A percentile compares a stretch with the other conserved stretches of the same genome.
Evolutionary conservation across 176 grass and related monocot genomes (phyloP).

Genomic region (Oryza punctata): DNA sequence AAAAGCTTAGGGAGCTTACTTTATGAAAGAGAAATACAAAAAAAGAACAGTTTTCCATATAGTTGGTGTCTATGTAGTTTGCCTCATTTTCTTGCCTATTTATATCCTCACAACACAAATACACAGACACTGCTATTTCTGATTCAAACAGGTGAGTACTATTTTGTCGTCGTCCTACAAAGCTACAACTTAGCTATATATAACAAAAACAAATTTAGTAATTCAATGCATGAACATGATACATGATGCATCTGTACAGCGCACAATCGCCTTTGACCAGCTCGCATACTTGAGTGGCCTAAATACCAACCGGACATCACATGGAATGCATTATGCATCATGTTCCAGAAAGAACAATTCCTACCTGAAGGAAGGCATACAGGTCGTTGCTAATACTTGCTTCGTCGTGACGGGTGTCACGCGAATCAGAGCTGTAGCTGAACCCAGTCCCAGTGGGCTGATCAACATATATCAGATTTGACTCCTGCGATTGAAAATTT

Average conservation of each 20-base stretch:
- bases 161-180: not conserved
- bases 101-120: not conserved
- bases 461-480: conserved; percentile 83
- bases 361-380: conserved; percentile 90
- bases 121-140: not conserved
- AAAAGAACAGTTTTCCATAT: no score
- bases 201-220: not conserved
- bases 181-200: not conserved
- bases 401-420: conserved; percentile 83
- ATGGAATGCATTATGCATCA: no score
- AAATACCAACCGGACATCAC: no score
- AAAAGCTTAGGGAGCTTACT: not conserved
- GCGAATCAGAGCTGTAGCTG: conserved; percentile 75
- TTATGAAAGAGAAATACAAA: not conserved
- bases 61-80: no score
- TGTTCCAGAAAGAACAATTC: not conserved
- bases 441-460: conserved; percentile 97
- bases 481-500: conserved; percentile 50
- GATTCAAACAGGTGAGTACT: not conserved
- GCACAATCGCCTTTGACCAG: not conserved
- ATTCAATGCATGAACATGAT: not conserved
- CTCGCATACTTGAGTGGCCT: not conserved
- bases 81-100: not conserved
- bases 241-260: not conserved
- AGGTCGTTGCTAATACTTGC: conserved; percentile 70